These are phyloP conservation scores for Acmispon strigosus DNA, from an alignment of 306 rosid genomes.

Conservation along the genomic window DNA sequence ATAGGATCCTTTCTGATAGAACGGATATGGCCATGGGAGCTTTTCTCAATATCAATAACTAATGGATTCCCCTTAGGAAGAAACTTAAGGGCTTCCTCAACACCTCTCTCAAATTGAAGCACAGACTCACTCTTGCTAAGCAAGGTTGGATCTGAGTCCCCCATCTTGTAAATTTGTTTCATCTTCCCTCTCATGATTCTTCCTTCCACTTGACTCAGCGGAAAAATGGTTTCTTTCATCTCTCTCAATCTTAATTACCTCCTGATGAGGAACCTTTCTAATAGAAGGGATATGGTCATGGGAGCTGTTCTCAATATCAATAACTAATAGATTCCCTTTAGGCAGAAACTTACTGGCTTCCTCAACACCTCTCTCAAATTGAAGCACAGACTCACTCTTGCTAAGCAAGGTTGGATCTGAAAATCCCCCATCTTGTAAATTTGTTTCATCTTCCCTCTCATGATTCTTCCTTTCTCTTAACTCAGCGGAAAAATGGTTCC, in stretches of 20 bases:
- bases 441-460: background rate
- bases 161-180: too few relatives aligned
- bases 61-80: background rate
- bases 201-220: too few relatives aligned
- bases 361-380: background rate
- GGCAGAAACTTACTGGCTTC: background rate
- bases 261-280: background rate
- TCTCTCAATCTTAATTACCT: conserved; percentile 16
- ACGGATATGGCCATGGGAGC: background rate
- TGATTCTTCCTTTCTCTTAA: background rate
- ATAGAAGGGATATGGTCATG: background rate
- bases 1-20: background rate
- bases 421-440: conserved; percentile 16
- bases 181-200: too few relatives aligned
- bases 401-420: background rate
- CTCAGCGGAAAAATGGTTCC: too few relatives aligned
- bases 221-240: too few relatives aligned
- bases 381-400: background rate
- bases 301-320: background rate
- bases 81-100: background rate
- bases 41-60: background rate
- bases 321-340: background rate
- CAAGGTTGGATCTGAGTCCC: too few relatives aligned
- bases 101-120: background rate
- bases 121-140: background rate